Evolutionary conservation across 345 rosid genomes (phyloP), one percentile per base, ranked within the genome.

Genomic region (Atalantia buxifolia): DNA sequence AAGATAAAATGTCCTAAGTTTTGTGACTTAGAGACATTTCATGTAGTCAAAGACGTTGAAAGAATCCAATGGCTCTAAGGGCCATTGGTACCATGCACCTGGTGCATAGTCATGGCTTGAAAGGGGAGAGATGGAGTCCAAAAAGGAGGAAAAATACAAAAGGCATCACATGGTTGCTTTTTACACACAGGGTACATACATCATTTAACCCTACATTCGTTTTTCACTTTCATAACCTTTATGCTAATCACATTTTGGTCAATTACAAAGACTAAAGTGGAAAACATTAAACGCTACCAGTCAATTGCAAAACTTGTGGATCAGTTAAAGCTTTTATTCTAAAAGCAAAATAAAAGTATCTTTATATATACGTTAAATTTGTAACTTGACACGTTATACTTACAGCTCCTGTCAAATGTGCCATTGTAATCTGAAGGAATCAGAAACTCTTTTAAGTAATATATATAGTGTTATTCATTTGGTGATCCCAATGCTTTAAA

Each of bases 111-210:
- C n/a, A n/a, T n/a, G n/a, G n/a, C n/a, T 72, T n/a, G 68, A 78
- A 57, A 82, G 76, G 57, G 31, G 35, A 69, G 57, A n/a, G 9
- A 0, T 77, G 77, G n/a, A 65, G 55, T 48, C 21, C 64, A 62
- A 28, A 70, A 48, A 38, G 64, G 68, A n/a, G 79, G 71, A 78
- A 53, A 70, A 42, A 31, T 55, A 31, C 27, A 31, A 71, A 79
- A 79, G 69, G 42, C 21, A 65, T 75, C 81, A 81, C 85, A 63
- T 84, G 82, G 79, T 72, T 82, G 74, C 45, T 72, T 65, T 12
- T 63, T 72, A 69, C 35, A 25, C 65, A 2, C 2, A 50, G 84
- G 79, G 25, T 4, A 56, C 78, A 78, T 36, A 7, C 80, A 85
- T 85, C 80, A 77, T 80, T 76, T 66, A 24, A 14, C 75, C 75